These are phyloP conservation scores for Hevea brasiliensis DNA, from an alignment of 345 rosid genomes.

Conservation along the genomic window DNA sequence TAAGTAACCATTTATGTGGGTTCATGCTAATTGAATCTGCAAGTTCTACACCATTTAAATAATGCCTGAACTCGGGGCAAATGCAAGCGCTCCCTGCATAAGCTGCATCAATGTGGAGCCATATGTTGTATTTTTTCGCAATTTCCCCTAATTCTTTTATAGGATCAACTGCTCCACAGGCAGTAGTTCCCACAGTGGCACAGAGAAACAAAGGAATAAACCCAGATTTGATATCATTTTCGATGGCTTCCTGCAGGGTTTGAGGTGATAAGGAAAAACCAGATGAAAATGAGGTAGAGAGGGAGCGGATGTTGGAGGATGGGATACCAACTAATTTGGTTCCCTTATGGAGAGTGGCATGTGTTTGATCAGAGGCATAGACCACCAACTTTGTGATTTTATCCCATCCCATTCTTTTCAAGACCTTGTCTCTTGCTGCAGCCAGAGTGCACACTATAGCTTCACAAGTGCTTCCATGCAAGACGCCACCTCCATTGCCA, in stretches of 20 bases:
- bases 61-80: constrained; percentile 33
- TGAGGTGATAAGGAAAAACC: constrained; percentile 26
- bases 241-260: background rate
- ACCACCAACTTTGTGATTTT: constrained; percentile 30
- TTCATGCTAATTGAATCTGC: constrained; percentile 29
- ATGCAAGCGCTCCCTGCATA: constrained; percentile 37
- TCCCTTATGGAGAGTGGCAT: constrained; percentile 19
- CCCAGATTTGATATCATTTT: constrained; percentile 22
- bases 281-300: constrained; percentile 25
- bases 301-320: constrained; percentile 13
- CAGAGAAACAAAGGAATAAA: constrained; percentile 30
- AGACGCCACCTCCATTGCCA: constrained; percentile 22
- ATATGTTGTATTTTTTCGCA: constrained; percentile 22
- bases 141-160: constrained; percentile 19
- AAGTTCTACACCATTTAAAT: constrained; percentile 22
- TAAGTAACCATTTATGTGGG: constrained; percentile 26
- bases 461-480: constrained; percentile 25
- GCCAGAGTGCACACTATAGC: constrained; percentile 18
- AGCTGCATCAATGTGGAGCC: constrained; percentile 42
- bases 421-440: constrained; percentile 17
- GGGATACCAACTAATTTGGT: constrained; percentile 25
- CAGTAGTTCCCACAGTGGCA: constrained; percentile 32
- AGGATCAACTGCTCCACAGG: constrained; percentile 31
- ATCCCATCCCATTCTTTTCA: constrained; percentile 6
- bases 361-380: constrained; percentile 27